Base-by-base conservation (phyloP, 352 stramenopile genomes). In the Pythium brachiatum region DNA sequence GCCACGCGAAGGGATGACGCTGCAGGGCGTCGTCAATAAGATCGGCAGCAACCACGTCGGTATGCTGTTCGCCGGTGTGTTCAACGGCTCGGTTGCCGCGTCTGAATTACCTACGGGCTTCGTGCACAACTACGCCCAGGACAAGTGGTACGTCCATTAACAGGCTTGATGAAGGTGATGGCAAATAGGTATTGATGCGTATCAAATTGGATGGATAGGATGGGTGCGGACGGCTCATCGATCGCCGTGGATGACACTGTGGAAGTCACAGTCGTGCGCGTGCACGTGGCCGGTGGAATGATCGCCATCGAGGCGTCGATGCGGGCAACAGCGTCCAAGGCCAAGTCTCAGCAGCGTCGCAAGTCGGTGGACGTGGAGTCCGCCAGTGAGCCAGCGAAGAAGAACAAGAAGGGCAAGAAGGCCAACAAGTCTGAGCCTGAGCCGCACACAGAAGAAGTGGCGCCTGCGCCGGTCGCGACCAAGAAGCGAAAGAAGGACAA, bases 31-130 rank as follows among this genome's bases (percentile, higher is more conserved):
- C 5, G 77, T 94, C 55, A 92, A 91, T 70, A 94, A 94, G 75
- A 90, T 94, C 56, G 85, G 85, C 41, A 91, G 81, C 68, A 94
- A 90, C 72, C 85, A 94, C 68, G 75, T 94, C 44, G 85, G 85
- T 62, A 84, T 94, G 76, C 76, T 94, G 48, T 85, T 92, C 38
- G 80, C 78, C 15, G 85, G 83, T 44, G 81, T 92, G 12, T 94
- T 94, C 62, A 94, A 92, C 60, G 85, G 83, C 16, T 94, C 85
- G 13, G 84, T 94, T 26, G 67, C 81, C 2, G 79, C 83, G n/a
- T 73, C 72, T 3, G 83, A 94, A 53, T 69, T 94, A 59, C 81
- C 85, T 36, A 80, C 83, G 65, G 81, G 81, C 41, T 94, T 78
- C 50, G 81, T 91, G 31, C 81, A 92, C 71, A 94, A 90, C 68